A percentile compares a stretch with the other conserved stretches of the same genome.
Evolutionary conservation across 805 yeast species (phyloP).

Genomic region (Suhomyces pyralidae): DNA sequence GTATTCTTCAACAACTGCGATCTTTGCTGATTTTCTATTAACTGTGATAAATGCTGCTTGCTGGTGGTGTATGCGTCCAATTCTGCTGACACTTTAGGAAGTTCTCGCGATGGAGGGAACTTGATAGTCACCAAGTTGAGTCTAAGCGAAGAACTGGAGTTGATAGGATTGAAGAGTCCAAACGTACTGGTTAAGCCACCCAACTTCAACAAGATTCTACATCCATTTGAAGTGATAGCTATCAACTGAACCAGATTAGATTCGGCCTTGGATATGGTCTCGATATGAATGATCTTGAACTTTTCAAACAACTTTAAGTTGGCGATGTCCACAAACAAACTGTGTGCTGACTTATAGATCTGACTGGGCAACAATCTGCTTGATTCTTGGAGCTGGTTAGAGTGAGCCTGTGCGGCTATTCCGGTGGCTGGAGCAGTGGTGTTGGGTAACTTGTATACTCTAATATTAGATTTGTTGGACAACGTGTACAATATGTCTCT

Average conservation of each 20-base stretch:
- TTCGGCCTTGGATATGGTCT: slow-evolving; percentile 59
- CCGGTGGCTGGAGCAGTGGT: slow-evolving; percentile 18
- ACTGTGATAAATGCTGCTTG: slow-evolving; percentile 38
- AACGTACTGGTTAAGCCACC: slow-evolving; percentile 27
- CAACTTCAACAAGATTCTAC: slow-evolving; percentile 61
- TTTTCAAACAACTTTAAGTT: slow-evolving; percentile 47
- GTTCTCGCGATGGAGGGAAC: slow-evolving; percentile 61
- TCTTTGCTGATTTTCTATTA: slow-evolving; percentile 40
- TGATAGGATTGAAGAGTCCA: slow-evolving; percentile 18
- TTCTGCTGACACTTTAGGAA: slow-evolving; percentile 39
- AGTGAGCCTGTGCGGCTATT: background rate
- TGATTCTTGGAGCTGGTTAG: slow-evolving; percentile 34
- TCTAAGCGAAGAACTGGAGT: slow-evolving; percentile 24
- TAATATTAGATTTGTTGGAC: slow-evolving; percentile 75
- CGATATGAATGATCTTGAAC: slow-evolving; percentile 60
- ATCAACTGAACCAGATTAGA: slow-evolving; percentile 68
- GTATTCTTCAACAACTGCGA: slow-evolving; percentile 61
- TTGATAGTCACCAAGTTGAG: slow-evolving; percentile 47
- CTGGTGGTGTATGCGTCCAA: slow-evolving; percentile 41
- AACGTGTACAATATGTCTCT: slow-evolving; percentile 77
- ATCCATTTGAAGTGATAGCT: slow-evolving; percentile 81
- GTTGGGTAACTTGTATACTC: slow-evolving; percentile 65
- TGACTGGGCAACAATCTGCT: slow-evolving; percentile 43
- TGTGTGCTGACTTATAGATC: slow-evolving; percentile 47
- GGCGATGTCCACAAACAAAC: slow-evolving; percentile 54